Percentiles rank a stretch among this genome's conserved stretches.
phyloP scores from a whole-genome alignment of 495 filamentous ascomycete genomes.

The Tuber umbilicatum region DNA sequence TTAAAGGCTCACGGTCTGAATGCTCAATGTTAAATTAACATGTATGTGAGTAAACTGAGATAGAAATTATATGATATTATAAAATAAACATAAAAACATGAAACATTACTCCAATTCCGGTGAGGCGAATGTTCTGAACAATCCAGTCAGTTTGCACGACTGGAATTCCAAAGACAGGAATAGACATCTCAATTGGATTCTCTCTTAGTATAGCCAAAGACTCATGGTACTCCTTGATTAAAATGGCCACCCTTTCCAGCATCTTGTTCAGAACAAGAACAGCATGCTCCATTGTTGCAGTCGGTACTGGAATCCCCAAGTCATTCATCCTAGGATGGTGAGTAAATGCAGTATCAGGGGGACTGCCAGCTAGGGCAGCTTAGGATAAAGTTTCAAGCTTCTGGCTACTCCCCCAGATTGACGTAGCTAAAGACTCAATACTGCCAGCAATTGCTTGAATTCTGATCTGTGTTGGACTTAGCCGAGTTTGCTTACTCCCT shows the following conservation, averaged over 20 bases:
- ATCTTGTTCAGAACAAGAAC: not conserved
- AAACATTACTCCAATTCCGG: not conserved
- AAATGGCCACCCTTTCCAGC: not conserved
- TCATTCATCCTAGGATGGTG: too few species aligned
- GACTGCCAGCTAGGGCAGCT: not conserved
- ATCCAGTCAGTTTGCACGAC: not conserved
- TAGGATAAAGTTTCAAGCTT: not conserved
- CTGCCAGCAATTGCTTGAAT: not conserved
- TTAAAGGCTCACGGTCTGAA: not conserved
- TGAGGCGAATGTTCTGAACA: not conserved
- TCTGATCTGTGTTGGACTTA: not conserved
- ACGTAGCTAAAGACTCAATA: not conserved
- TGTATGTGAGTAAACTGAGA: not conserved
- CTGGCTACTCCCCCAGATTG: not conserved
- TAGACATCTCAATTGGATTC: not conserved
- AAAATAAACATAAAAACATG: not conserved
- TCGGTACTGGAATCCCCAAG: not conserved
- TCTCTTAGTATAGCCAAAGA: not conserved
- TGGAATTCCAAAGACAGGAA: not conserved
- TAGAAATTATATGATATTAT: not conserved
- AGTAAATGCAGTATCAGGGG: not conserved
- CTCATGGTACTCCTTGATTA: not conserved
- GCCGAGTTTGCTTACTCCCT: not conserved
- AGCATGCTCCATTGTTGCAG: not conserved
- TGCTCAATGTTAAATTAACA: not conserved